phyloP scores from a whole-genome alignment of 129 eudicot genomes.

The Lonicera japonica region DNA sequence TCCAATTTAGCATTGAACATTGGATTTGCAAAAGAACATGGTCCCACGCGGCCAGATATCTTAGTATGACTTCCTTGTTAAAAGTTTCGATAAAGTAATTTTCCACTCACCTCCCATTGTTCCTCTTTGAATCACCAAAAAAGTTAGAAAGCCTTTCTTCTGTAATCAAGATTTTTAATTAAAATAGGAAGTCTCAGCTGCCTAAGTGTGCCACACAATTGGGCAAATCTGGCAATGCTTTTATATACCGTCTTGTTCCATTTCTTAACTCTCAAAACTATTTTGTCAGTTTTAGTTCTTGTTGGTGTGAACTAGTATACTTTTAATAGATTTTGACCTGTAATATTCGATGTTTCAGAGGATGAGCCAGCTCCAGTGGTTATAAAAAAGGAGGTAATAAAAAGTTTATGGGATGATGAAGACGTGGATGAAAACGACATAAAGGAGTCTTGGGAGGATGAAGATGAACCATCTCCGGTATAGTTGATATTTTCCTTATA shows the following conservation, averaged over 20 bases:
- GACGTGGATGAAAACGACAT: slow-evolving; percentile 75
- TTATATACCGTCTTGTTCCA: background rate
- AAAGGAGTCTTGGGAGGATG: slow-evolving; percentile 98
- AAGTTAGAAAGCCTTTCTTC: background rate
- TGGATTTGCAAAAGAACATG: too few relatives aligned
- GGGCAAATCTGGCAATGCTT: background rate
- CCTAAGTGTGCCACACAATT: background rate
- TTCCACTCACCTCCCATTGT: background rate
- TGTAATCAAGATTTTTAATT: background rate
- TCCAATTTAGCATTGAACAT: too few relatives aligned
- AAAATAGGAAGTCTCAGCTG: background rate
- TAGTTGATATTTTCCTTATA: background rate
- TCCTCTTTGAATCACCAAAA: background rate
- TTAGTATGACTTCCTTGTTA: background rate
- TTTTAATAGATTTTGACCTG: slow-evolving; percentile 6
- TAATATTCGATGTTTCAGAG: slow-evolving; percentile 39
- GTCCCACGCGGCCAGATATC: background rate
- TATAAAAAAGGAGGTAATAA: slow-evolving; percentile 49
- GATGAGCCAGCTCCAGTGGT: slow-evolving; percentile 66
- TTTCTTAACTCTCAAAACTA: background rate
- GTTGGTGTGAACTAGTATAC: background rate
- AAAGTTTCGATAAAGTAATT: too few relatives aligned
- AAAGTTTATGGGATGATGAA: slow-evolving; percentile 87
- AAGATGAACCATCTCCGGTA: slow-evolving; percentile 75
- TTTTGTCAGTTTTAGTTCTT: background rate